Evolutionary conservation across 225 moss, liverwort and hornwort species (phyloP), one percentile per base, ranked within the genome.

Genomic region (Sphagnum contortum): DNA sequence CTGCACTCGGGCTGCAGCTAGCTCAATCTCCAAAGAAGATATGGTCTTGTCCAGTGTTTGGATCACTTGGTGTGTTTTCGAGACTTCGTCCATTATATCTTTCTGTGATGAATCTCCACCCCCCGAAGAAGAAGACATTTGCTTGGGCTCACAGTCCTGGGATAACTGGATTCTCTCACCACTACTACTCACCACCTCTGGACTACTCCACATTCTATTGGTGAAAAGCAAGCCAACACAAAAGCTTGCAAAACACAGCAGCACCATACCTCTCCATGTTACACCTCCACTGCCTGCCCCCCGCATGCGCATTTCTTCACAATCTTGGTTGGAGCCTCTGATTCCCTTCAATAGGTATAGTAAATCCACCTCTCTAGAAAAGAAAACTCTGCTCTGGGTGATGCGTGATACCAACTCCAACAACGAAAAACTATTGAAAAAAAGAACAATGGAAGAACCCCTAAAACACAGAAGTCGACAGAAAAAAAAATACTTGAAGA

Each of bases 41-140:
- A 92, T 96, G 9, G 88, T 96, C 72, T 88, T 92, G 75, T 92
- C 92, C 47, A 92, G 81, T 57, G 81, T 88, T 50, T 80, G 83
- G 66, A 91, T 91, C 62, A 91, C 89, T 64, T 89, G 71, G 64
- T 86, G 87, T 45, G 89, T 89, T 63, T 77, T 84, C 8, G 91
- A 83, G 48, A 89, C 85, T 64, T 94, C 89, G 53, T 77, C 85
- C 49, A 82, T 70, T 2, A 72, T 79, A 12, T 86, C 80, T 71
- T 75, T 71, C 7, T 79, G 79, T 8, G 56, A 12, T 29, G 10
- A 4, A 53, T 82, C 83, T 8, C 74, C 85, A 60, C 47, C 71
- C 49, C 72, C 82, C 62, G 93, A 29, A 29, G 29, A 29, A 29
- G 29, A 29, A 29, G 29, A 82, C 84, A 82, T 84, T 49, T 89